These are phyloP conservation scores for Fonsecaea pugnacius DNA, from an alignment of 2,329 filamentous ascomycete species.

Conservation along the genomic window DNA sequence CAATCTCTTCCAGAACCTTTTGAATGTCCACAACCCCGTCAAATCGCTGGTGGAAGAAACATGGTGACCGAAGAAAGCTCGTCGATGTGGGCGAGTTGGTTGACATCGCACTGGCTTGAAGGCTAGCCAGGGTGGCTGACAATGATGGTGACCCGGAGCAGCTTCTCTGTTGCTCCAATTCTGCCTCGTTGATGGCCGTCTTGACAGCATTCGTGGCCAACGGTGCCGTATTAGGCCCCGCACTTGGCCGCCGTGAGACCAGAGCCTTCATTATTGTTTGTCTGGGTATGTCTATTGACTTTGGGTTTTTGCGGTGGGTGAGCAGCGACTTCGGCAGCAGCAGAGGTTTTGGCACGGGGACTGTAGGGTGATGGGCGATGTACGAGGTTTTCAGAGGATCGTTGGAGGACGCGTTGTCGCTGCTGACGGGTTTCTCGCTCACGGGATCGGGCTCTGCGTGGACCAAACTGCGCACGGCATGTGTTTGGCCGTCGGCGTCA, in stretches of 20 bases:
- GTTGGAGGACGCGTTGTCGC: slow-evolving; percentile 34
- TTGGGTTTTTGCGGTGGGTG: slow-evolving; percentile 55
- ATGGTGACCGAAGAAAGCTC: slow-evolving; percentile 82
- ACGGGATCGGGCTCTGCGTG: slow-evolving; percentile 34
- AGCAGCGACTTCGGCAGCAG: slow-evolving; percentile 44
- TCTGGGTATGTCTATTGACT: slow-evolving; percentile 71
- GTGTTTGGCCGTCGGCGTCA: slow-evolving; percentile 45
- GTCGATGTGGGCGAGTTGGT: slow-evolving; percentile 52
- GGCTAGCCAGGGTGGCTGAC: slow-evolving; percentile 60
- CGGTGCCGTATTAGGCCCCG: slow-evolving; percentile 59
- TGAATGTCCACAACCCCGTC: slow-evolving; percentile 95
- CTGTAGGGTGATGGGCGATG: slow-evolving; percentile 37
- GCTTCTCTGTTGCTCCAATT: slow-evolving; percentile 41
- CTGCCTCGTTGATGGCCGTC: slow-evolving; percentile 14
- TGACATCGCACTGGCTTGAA: slow-evolving; percentile 51
- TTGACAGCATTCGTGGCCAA: slow-evolving; percentile 24
- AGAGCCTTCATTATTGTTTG: slow-evolving; percentile 84
- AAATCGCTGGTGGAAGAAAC: slow-evolving; percentile 97
- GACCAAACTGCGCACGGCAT: slow-evolving; percentile 27
- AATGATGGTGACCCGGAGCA: slow-evolving; percentile 63
- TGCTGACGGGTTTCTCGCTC: slow-evolving; percentile 31
- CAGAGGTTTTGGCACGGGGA: slow-evolving; percentile 44
- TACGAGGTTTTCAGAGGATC: slow-evolving; percentile 39
- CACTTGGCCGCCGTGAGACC: slow-evolving; percentile 64
- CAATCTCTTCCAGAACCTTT: slow-evolving; percentile 92